Evolutionary conservation across 2,329 filamentous ascomycete genomes (phyloP).

Genomic region (Calonectria hawksworthii): DNA sequence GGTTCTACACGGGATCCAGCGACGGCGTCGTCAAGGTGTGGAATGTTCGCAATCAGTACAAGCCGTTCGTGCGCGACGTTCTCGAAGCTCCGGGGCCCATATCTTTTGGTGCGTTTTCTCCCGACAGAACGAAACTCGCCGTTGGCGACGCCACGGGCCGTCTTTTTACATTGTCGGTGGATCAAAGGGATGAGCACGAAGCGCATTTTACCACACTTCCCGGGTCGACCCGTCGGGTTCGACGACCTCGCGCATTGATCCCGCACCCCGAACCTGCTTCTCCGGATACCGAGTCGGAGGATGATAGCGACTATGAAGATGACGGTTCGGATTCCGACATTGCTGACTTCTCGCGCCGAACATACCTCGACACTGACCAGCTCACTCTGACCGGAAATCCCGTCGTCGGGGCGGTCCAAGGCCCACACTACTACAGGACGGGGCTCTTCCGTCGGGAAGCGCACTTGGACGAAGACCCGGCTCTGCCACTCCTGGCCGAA

Average conservation of each 20-base stretch:
- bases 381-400: constrained; percentile 60
- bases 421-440: constrained; percentile 63
- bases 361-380: constrained; percentile 55
- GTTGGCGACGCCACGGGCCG: constrained; percentile 74
- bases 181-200: constrained; percentile 57
- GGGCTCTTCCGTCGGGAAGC: constrained; percentile 63
- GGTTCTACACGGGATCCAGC: constrained; percentile 75
- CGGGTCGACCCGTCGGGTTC: constrained; percentile 52
- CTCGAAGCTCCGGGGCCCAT: constrained; percentile 69
- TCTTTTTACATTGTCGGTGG: constrained; percentile 67
- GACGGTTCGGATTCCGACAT: constrained; percentile 34
- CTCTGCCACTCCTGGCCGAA: constrained; percentile 59
- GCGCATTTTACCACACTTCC: constrained; percentile 54
- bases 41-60: constrained; percentile 65
- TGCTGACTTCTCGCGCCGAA: constrained; percentile 43
- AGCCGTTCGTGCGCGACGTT: constrained; percentile 65
- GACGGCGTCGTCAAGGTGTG: constrained; percentile 75
- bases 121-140: constrained; percentile 66
- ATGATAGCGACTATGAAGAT: neutral
- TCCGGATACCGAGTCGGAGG: constrained; percentile 46
- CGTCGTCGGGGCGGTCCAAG: constrained; percentile 69
- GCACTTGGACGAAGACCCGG: constrained; percentile 61
- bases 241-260: constrained; percentile 62
- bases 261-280: constrained; percentile 65
- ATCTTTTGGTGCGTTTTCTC: constrained; percentile 70